Evolutionary conservation across 1,284 basidiomycete species (phyloP), one percentile per base, ranked within the genome.

Genomic region (Ceratobasidium sp.): DNA sequence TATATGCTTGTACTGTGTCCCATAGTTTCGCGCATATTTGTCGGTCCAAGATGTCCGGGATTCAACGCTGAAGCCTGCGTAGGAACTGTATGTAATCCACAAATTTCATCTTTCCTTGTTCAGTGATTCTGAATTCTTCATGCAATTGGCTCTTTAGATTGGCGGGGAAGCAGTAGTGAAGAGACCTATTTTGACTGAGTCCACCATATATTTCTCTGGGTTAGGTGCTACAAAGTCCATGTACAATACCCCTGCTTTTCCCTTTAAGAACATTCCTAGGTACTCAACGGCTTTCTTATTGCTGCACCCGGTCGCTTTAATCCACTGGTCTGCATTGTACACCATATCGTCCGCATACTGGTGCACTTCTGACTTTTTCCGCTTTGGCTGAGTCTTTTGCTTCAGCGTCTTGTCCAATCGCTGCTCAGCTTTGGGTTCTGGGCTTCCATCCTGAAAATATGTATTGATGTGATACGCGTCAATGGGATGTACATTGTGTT

Each of bases 91-190:
- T 2, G 67, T 83, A 86, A 2, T 81, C 80, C 0, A 75, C 68
- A 0, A 83, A 80, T 0, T 28, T 69, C 8, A 75, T 64, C 0
- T 60, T 61, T 0, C 77, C 60, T 65, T 84, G 83, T 1, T 33
- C 1, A 13, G 64, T 64, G 1, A 61, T 64, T 0, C 66, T n/a
- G 13, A 83, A 78, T 31, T 79, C 66, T 8, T 78, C 64, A 0
- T 79, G 68, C 67, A 81, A 78, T 28, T 80, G 69, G 0, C 77
- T 33, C 2, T 83, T 79, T 76, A 83, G 87, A 47, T 86, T 81
- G 0, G 83, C 68, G 0, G 85, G 85, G 81, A 88, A 88, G 65
- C 86, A 87, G 74, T 85, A 84, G 86, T 82, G 75, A 85, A 88
- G 1, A 88, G 35, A 20, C 35, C 64, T 0, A 56, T 28, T 20